Percentiles rank a stretch among this genome's conserved stretches.
Conservation (phyloP, 805 yeast species). For the Ogataea haglerorum region DNA sequence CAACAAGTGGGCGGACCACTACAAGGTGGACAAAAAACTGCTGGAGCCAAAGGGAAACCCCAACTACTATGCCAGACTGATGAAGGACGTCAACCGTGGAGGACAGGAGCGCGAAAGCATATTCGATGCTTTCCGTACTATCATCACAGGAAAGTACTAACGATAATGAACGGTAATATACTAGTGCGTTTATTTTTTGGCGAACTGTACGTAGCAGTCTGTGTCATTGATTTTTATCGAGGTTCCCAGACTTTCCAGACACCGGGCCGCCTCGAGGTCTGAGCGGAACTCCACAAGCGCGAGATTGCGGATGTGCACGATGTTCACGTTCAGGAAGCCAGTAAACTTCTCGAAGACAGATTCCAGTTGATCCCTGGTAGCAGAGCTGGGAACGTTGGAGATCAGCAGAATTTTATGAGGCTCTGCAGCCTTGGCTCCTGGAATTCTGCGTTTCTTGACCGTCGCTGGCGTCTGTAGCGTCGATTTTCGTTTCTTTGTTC, state of each 20-base stretch:
- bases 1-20: slow-evolving; percentile 61
- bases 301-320: slow-evolving; percentile 62
- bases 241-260: slow-evolving; percentile 24
- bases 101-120: slow-evolving; percentile 70
- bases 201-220: slow-evolving; percentile 30
- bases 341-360: slow-evolving; percentile 44
- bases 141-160: slow-evolving; percentile 65
- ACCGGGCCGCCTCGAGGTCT: slow-evolving; percentile 43
- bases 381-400: slow-evolving; percentile 55
- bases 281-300: slow-evolving; percentile 78
- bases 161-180: slow-evolving; percentile 1
- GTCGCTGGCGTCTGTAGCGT: slow-evolving; percentile 17
- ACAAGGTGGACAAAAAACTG: slow-evolving; percentile 62
- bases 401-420: slow-evolving; percentile 70
- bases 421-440: slow-evolving; percentile 33
- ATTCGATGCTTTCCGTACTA: slow-evolving; percentile 65
- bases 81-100: slow-evolving; percentile 56
- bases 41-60: slow-evolving; percentile 84
- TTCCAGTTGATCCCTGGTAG: slow-evolving; percentile 39
- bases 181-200: slow-evolving; percentile 21
- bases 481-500: slow-evolving; percentile 20
- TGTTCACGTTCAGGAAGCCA: slow-evolving; percentile 66
- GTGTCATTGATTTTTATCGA: slow-evolving; percentile 16
- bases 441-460: slow-evolving; percentile 14
- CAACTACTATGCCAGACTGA: slow-evolving; percentile 64